Conservation (phyloP, 352 stramenopile species). For the Pythium folliculosum region DNA sequence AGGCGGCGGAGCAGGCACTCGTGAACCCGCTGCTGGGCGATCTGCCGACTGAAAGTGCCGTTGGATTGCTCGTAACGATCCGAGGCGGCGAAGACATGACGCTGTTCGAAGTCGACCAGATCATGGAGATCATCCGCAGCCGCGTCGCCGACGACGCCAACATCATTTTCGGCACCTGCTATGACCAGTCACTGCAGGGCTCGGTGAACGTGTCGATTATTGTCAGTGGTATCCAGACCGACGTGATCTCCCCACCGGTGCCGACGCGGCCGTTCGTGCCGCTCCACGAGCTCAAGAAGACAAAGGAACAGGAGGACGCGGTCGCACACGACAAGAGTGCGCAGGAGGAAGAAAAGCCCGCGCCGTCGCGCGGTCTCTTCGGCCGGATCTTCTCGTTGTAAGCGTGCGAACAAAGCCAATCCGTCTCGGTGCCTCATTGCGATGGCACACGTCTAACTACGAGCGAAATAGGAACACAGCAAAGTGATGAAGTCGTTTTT, state of each 20-base stretch:
- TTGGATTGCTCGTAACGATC: conserved; percentile 96
- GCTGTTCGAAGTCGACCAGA: conserved; percentile 90
- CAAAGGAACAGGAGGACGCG: conserved; percentile 11
- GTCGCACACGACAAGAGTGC: neutral
- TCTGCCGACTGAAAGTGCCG: conserved; percentile 91
- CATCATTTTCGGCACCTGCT: conserved; percentile 90
- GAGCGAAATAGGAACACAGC: conserved; percentile 4
- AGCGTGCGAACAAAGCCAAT: neutral
- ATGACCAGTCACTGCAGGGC: conserved; percentile 78
- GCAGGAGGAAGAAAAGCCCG: conserved; percentile 26
- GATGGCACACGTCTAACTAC: neutral
- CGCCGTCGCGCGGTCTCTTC: conserved; percentile 58
- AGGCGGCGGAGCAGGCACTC: conserved; percentile 93
- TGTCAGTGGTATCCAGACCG: conserved; percentile 86
- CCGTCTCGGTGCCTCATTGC: neutral
- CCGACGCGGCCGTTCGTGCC: conserved; percentile 45
- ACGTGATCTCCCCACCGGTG: conserved; percentile 80
- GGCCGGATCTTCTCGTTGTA: conserved; percentile 76
- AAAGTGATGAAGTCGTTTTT: conserved; percentile 15
- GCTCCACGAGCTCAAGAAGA: conserved; percentile 44
- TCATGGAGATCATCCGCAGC: conserved; percentile 87
- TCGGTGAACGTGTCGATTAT: conserved; percentile 89
- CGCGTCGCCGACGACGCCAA: conserved; percentile 82
- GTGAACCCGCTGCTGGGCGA: conserved; percentile 94
- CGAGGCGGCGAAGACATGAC: conserved; percentile 93